phyloP scores from a whole-genome alignment of 441 rosid species.

The Macaranga tanarius region DNA sequence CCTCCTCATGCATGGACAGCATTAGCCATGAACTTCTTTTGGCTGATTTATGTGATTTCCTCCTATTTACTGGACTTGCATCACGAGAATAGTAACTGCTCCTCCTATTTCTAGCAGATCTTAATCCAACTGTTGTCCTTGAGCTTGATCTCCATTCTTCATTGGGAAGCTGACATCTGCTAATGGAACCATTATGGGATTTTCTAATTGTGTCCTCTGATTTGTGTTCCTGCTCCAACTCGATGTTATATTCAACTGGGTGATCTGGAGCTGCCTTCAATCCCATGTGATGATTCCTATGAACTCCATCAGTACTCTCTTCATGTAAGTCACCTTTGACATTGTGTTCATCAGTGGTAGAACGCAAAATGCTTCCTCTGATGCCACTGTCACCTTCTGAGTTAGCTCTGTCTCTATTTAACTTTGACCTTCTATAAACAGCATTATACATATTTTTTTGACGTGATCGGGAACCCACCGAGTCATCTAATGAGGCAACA shows the following conservation, averaged over 20 bases:
- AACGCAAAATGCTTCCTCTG: conserved; percentile 47
- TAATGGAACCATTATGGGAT: conserved; percentile 28
- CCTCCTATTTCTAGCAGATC: conserved; percentile 90
- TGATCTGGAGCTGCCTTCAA: conserved; percentile 35
- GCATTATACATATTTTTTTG: conserved; percentile 68
- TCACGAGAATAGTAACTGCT: conserved; percentile 59
- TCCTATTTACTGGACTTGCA: conserved; percentile 49
- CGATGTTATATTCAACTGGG: conserved; percentile 26
- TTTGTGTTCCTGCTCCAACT: conserved; percentile 35
- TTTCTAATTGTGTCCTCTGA: conserved; percentile 35
- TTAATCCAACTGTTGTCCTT: conserved; percentile 59
- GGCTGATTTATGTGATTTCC: conserved; percentile 49
- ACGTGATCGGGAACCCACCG: conserved; percentile 33
- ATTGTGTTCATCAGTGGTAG: conserved; percentile 39
- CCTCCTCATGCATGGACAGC: conserved; percentile 81
- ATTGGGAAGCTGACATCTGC: conserved; percentile 44
- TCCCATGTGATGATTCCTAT: conserved; percentile 37
- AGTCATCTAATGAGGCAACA: conserved; percentile 31
- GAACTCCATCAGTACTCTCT: conserved; percentile 41
- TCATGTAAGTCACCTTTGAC: conserved; percentile 38
- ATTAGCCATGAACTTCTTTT: conserved; percentile 82
- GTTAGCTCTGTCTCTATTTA: conserved; percentile 45
- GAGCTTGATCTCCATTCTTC: conserved; percentile 76
- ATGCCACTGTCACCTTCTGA: conserved; percentile 38
- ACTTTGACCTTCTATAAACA: conserved; percentile 82